These are phyloP conservation scores for Gelatoporia subvermispora DNA, from an alignment of 768 basidiomycete species.

Conservation along the genomic window DNA sequence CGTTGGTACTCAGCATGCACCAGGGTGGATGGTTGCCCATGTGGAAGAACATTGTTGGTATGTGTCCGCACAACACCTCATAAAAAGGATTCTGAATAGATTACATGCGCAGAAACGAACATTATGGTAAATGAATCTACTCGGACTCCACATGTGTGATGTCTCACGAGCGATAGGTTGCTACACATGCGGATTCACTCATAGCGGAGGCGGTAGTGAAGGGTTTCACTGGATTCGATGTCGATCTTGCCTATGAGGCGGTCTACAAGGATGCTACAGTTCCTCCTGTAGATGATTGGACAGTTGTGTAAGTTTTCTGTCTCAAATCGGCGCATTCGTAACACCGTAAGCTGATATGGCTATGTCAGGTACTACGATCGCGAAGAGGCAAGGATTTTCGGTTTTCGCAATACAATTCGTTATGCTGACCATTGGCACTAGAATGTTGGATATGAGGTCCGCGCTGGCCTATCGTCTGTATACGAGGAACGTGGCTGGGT, in stretches of 20 bases:
- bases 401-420: background rate
- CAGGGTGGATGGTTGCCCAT: conserved; percentile 81
- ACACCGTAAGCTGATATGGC: background rate
- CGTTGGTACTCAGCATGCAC: background rate
- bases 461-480: conserved; percentile 70
- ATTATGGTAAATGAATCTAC: conserved; percentile 55
- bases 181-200: conserved; percentile 75
- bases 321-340: background rate
- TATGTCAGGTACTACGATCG: conserved; percentile 58
- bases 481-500: conserved; percentile 72
- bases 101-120: conserved; percentile 54
- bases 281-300: conserved; percentile 52
- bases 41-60: conserved; percentile 84
- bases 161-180: conserved; percentile 42
- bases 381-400: conserved; percentile 46
- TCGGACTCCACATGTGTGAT: background rate
- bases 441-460: conserved; percentile 76
- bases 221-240: conserved; percentile 59
- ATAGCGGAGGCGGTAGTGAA: conserved; percentile 69
- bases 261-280: conserved; percentile 71
- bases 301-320: conserved; percentile 36
- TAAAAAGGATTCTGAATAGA: no score
- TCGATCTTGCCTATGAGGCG: conserved; percentile 63
- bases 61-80: conserved; percentile 9
- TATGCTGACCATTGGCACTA: conserved; percentile 18